Evolutionary conservation across 106 monocot genomes (phyloP), one percentile per base, ranked within the genome.

Genomic region (Apostasia shenzhenica): DNA sequence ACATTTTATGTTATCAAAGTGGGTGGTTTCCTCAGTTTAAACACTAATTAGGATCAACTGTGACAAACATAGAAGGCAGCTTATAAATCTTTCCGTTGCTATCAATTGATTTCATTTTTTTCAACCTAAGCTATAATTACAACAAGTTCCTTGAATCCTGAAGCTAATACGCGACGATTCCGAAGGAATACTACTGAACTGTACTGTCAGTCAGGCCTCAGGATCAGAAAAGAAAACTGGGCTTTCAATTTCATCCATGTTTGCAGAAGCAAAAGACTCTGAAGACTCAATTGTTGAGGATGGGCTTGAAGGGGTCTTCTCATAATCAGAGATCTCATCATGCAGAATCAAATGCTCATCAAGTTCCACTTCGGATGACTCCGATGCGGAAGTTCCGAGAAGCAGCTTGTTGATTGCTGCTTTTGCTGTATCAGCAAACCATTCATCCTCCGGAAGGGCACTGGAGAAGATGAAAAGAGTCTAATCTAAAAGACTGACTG

Each of bases 201-300:
- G 26, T 26, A 26, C 26, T 26, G 26, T 26, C 26, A 26, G 26
- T 26, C 26, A 91, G 59, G 79, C 57, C 67, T 94, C 95, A 2
- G 82, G 79, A 43, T 92, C 89, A 26, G 89, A 83, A 63, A 89
- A 79, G 74, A 89, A 82, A 39, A 76, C 69, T n/a, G 97, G 87
- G 71, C 90, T 93, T 1, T 93, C 86, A 2, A 60, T 81, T 49
- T 81, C 92, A 5, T 79, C 92, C 73, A 79, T 89, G 48, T 78
- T 89, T 2, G 95, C 95, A 8, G 95, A 97, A 80, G 86, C 95
- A 81, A 97, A 97, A 48, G 95, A 89, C 45, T 92, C 95, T 1
- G 59, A 55, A 46, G 86, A 84, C 47, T 74, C 70, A 2, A 61
- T 55, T 40, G 76, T 70, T 6, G 82, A 89, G 0, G 80, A 89